A percentile compares a stretch with the other conserved stretches of the same genome.
Evolutionary conservation across 2,329 filamentous ascomycete genomes (phyloP).

Genomic region (Mariannaea elegans): DNA sequence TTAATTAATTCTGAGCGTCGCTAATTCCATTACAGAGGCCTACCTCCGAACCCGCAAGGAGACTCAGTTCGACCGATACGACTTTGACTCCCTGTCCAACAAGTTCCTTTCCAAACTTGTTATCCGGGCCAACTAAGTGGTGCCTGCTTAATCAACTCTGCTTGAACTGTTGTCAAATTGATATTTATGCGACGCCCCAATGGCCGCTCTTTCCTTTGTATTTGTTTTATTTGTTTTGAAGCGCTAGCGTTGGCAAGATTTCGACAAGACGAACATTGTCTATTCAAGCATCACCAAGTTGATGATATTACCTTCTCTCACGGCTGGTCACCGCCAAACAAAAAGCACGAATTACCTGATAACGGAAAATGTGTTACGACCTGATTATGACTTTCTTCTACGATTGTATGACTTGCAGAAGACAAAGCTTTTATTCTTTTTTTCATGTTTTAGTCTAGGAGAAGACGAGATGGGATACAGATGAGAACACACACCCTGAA

Average conservation of each 20-base stretch:
- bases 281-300: constrained; percentile 37
- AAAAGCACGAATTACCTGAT: constrained; percentile 43
- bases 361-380: constrained; percentile 49
- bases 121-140: constrained; percentile 83
- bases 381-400: constrained; percentile 51
- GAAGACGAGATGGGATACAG: constrained; percentile 32
- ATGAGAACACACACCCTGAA: constrained; percentile 35
- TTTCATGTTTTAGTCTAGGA: constrained; percentile 38
- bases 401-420: constrained; percentile 55
- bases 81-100: constrained; percentile 96
- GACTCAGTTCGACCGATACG: constrained; percentile 85
- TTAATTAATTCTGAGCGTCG: background rate
- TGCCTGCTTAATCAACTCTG: constrained; percentile 15
- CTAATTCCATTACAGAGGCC: constrained; percentile 67
- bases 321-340: constrained; percentile 43
- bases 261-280: constrained; percentile 36
- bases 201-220: constrained; percentile 35
- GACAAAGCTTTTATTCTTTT: constrained; percentile 42
- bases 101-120: constrained; percentile 97
- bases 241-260: constrained; percentile 57
- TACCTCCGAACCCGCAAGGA: constrained; percentile 85
- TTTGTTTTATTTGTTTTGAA: constrained; percentile 46
- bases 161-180: constrained; percentile 31
- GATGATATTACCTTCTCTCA: constrained; percentile 43
- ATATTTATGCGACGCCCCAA: constrained; percentile 19